phyloP scores from a whole-genome alignment of 1,284 basidiomycete species.

The Entoloma clypeatum region DNA sequence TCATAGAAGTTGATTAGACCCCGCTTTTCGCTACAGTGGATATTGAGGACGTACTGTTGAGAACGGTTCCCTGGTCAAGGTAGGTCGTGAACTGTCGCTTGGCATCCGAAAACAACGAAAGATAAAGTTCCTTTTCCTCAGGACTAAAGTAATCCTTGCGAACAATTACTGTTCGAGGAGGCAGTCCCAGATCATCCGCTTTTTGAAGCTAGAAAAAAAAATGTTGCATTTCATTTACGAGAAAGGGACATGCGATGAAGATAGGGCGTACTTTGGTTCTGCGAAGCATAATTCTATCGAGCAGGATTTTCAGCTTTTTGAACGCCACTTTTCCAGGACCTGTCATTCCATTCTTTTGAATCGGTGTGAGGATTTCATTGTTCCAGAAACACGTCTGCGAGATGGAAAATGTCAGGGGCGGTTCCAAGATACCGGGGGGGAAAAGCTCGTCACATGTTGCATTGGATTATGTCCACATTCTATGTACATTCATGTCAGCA shows the following conservation, averaged over 20 bases:
- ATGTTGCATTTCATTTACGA: constrained; percentile 1
- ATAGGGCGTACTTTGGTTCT: constrained; percentile 59
- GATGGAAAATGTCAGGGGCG: constrained; percentile 6
- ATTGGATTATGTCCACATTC: constrained; percentile 93
- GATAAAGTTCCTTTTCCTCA: constrained; percentile 95
- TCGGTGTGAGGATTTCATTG: constrained; percentile 90
- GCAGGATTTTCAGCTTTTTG: constrained; percentile 84
- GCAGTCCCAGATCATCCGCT: constrained; percentile 96
- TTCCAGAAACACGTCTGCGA: constrained; percentile 83
- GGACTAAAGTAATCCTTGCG: constrained; percentile 93
- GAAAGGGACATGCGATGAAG: neutral
- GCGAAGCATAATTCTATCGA: constrained; percentile 96
- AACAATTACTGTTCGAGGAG: constrained; percentile 89
- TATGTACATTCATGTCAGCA: constrained; percentile 24
- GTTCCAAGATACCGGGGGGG: neutral
- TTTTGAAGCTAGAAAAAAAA: constrained; percentile 67
- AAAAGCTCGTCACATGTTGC: constrained; percentile 67
- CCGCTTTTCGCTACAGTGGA: constrained; percentile 5
- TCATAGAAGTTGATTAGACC: constrained; percentile 14
- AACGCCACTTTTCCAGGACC: constrained; percentile 80
- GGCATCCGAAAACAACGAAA: constrained; percentile 89
- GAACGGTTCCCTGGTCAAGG: constrained; percentile 84
- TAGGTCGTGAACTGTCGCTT: constrained; percentile 92
- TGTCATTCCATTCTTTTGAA: constrained; percentile 77
- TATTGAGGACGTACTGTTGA: constrained; percentile 70